Percentiles rank a stretch among this genome's conserved stretches.
phyloP scores from a whole-genome alignment of 2,329 filamentous ascomycete genomes.

The Fusarium austroafricanum region DNA sequence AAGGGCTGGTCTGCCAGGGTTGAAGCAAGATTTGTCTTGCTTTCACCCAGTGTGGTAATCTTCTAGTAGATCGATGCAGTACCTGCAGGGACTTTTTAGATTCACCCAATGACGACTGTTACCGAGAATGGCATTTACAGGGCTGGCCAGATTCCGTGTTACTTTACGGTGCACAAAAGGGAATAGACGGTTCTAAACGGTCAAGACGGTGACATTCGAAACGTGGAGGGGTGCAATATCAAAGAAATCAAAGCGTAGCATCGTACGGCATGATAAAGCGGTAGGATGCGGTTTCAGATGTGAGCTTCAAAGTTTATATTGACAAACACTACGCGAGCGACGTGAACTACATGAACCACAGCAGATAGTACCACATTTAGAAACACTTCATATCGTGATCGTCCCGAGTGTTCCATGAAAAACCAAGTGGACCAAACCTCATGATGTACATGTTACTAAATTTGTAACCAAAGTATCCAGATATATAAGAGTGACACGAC shows the following conservation, averaged over 20 bases:
- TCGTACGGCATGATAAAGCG: slow-evolving; percentile 5
- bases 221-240: slow-evolving; percentile 9
- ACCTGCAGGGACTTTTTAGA: slow-evolving; percentile 35
- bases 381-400: background rate
- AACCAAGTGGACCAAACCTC: slow-evolving; percentile 10
- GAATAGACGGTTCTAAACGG: slow-evolving; percentile 22
- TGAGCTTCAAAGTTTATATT: background rate
- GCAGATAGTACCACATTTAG: slow-evolving; percentile 4
- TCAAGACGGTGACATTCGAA: slow-evolving; percentile 2
- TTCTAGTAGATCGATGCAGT: slow-evolving; percentile 26
- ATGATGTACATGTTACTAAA: slow-evolving; percentile 10
- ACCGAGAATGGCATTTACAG: slow-evolving; percentile 31
- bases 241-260: slow-evolving; percentile 8
- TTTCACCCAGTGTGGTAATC: slow-evolving; percentile 25
- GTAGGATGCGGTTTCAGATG: background rate
- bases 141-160: slow-evolving; percentile 1
- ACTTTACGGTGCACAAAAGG: slow-evolving; percentile 23
- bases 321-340: background rate
- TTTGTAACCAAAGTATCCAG: slow-evolving; percentile 10
- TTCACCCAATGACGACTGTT: slow-evolving; percentile 32
- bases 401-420: slow-evolving; percentile 18
- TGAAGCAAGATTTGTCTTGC: slow-evolving; percentile 35
- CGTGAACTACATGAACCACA: background rate
- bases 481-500: slow-evolving; percentile 21
- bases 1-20: slow-evolving; percentile 9